A percentile compares a stretch with the other conserved stretches of the same genome.
These are phyloP conservation scores for Lasiodiplodia sp. DNA, from an alignment of 2,329 filamentous ascomycete species.

Conservation along the genomic window DNA sequence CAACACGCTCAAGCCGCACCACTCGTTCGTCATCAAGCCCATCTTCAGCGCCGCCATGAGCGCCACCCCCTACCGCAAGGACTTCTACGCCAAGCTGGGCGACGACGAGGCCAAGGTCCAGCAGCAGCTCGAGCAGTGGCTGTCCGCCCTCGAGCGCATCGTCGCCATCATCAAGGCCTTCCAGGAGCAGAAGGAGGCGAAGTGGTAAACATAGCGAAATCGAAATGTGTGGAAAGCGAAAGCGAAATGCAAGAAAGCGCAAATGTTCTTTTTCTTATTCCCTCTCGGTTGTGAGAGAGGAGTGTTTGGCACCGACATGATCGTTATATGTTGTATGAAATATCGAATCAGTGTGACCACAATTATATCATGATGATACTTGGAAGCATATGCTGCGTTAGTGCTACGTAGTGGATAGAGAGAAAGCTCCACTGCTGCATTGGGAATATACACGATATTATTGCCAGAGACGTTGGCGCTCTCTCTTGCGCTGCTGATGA, in stretches of 20 bases:
- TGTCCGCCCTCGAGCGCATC: conserved; percentile 78
- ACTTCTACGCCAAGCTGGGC: conserved; percentile 91
- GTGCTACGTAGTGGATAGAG: not conserved
- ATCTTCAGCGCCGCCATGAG: conserved; percentile 93
- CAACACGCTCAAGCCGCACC: conserved; percentile 87
- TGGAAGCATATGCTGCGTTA: not conserved
- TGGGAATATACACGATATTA: not conserved
- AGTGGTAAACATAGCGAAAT: conserved; percentile 20
- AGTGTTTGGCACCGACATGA: not conserved
- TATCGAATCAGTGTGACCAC: not conserved
- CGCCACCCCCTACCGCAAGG: conserved; percentile 89
- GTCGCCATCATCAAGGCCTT: conserved; percentile 78
- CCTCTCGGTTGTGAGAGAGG: not conserved
- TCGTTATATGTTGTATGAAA: not conserved
- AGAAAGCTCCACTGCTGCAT: not conserved
- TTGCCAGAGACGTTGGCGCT: not conserved
- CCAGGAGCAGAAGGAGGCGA: conserved; percentile 32
- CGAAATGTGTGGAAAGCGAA: no score
- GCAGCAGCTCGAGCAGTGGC: conserved; percentile 72
- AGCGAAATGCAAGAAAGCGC: not conserved
- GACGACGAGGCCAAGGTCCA: conserved; percentile 68
- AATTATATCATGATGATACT: not conserved
- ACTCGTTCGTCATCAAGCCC: conserved; percentile 88
- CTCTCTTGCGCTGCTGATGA: not conserved
- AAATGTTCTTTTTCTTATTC: not conserved